Percentiles rank a stretch among this genome's conserved stretches.
phyloP scores from a whole-genome alignment of 169 alveolate species.

The Perkinsus chesapeaki region DNA sequence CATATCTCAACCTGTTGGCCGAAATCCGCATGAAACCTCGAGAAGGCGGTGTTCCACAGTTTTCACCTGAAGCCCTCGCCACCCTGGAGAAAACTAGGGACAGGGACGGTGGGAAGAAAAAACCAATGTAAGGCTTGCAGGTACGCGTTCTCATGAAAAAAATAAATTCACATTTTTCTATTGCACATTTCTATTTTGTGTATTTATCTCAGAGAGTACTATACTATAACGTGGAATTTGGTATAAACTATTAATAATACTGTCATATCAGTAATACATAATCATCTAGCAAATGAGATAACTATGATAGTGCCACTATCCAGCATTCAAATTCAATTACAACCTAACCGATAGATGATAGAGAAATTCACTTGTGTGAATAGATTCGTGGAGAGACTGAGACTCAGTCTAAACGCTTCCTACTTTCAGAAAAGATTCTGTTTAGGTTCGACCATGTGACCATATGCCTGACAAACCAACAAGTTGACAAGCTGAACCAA shows the following conservation, averaged over 20 bases:
- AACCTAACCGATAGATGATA: too few species aligned
- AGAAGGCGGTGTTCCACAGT: not conserved
- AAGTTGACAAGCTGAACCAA: not conserved
- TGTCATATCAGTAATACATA: too few species aligned
- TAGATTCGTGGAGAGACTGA: not conserved
- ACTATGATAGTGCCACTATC: too few species aligned
- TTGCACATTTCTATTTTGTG: too few species aligned
- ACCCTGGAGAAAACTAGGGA: not conserved
- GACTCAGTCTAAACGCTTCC: not conserved
- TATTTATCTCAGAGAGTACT: too few species aligned
- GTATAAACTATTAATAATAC: too few species aligned
- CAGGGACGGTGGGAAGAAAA: not conserved
- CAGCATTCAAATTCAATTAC: too few species aligned
- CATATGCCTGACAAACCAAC: not conserved
- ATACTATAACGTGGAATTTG: too few species aligned
- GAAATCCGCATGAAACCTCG: not conserved
- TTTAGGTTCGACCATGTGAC: not conserved
- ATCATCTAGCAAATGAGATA: too few species aligned
- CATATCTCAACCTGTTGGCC: not conserved
- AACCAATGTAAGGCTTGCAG: not conserved
- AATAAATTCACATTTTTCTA: not conserved
- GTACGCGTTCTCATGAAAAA: not conserved
- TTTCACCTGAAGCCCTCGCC: not conserved
- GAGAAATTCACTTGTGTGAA: not conserved
- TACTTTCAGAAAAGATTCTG: not conserved